Percentiles rank a stretch among this genome's conserved stretches.
Conservation (phyloP, 73 alveolate genomes). For the Breviolum minutum region DNA sequence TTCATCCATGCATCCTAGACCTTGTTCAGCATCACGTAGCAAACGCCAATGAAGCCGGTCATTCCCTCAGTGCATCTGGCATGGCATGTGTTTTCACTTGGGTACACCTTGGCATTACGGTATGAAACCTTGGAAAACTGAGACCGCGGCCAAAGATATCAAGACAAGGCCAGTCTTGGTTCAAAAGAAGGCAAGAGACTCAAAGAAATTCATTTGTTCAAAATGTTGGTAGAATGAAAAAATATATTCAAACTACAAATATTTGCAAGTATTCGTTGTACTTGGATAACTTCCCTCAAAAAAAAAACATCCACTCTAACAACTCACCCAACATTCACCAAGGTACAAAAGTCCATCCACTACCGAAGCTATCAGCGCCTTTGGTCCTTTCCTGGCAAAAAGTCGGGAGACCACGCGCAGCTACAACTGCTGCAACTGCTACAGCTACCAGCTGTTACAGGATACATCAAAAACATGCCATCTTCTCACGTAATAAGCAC, state of each 20-base stretch:
- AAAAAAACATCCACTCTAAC: not conserved
- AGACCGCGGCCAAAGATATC: not conserved
- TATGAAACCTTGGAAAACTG: not conserved
- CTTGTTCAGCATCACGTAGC: conserved; percentile 28
- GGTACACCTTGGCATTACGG: not conserved
- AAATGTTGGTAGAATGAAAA: not conserved
- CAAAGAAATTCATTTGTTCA: too few species aligned
- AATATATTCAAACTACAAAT: too few species aligned
- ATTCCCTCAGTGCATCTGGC: not conserved
- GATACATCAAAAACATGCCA: conserved; percentile 4
- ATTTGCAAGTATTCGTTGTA: not conserved
- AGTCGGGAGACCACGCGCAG: not conserved
- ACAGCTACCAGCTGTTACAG: not conserved
- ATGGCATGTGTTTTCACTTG: too few species aligned
- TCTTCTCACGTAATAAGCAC: not conserved
- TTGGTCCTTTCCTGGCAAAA: conserved; percentile 20
- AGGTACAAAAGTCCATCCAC: conserved; percentile 13
- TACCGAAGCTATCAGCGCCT: not conserved
- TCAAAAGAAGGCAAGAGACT: too few species aligned
- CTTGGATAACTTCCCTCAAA: not conserved
- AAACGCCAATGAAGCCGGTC: conserved; percentile 24
- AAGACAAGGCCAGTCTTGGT: not conserved
- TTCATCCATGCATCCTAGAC: not conserved
- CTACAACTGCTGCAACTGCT: not conserved
- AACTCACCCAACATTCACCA: not conserved